Conservation (phyloP, 2,329 filamentous ascomycete genomes). For the Trichoderma cornu-damae region DNA sequence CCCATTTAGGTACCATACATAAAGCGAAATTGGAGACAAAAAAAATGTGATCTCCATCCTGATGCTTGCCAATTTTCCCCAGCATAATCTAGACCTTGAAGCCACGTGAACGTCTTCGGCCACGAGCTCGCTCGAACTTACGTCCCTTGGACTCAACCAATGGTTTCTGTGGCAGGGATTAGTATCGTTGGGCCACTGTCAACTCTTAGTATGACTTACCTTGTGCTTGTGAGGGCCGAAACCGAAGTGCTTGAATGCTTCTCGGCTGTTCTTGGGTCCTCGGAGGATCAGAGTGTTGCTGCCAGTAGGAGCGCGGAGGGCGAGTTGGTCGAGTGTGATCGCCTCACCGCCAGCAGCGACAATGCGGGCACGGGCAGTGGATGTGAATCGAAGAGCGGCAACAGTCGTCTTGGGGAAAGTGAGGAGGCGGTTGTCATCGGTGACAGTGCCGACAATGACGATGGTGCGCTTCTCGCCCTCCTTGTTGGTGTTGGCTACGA, state of each 20-base stretch:
- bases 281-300: slow-evolving; percentile 95
- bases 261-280: slow-evolving; percentile 95
- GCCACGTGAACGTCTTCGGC: slow-evolving; percentile 94
- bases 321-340: slow-evolving; percentile 95
- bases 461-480: slow-evolving; percentile 74
- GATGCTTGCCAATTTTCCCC: slow-evolving; percentile 24
- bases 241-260: slow-evolving; percentile 99
- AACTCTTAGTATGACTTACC: slow-evolving; percentile 46
- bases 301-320: slow-evolving; percentile 89
- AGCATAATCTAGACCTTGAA: slow-evolving; percentile 90
- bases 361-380: slow-evolving; percentile 91
- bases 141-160: slow-evolving; percentile 97
- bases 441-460: slow-evolving; percentile 91
- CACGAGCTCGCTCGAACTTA: slow-evolving; percentile 99
- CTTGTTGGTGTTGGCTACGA: slow-evolving; percentile 65
- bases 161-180: slow-evolving; percentile 64
- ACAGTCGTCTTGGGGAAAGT: slow-evolving; percentile 87
- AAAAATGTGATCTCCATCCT: slow-evolving; percentile 26
- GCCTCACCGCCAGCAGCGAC: slow-evolving; percentile 88
- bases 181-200: background rate
- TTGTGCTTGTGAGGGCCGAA: slow-evolving; percentile 98
- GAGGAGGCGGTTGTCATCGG: slow-evolving; percentile 93
- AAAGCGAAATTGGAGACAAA: slow-evolving; percentile 29
- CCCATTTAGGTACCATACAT: slow-evolving; percentile 38
- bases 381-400: slow-evolving; percentile 93